Conservation (phyloP, 495 filamentous ascomycete species). For the Gamarada debralockiae region DNA sequence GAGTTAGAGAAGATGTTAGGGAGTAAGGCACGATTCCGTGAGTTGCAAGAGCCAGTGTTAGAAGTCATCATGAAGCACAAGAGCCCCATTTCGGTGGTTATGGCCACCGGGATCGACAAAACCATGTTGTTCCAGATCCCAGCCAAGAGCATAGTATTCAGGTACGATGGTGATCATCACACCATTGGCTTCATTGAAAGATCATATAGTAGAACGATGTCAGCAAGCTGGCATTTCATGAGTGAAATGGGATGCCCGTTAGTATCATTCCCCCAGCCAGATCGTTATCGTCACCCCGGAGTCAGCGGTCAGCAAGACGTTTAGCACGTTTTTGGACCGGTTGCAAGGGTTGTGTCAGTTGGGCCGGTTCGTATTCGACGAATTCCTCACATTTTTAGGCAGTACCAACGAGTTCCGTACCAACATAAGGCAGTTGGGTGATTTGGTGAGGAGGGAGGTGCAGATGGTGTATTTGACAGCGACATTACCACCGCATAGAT, state of each 20-base stretch:
- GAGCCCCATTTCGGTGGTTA: slow-evolving; percentile 1
- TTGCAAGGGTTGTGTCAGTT: too few relatives aligned
- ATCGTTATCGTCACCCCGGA: slow-evolving; percentile 10
- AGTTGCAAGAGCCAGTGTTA: slow-evolving; percentile 2
- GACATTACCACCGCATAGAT: too few relatives aligned
- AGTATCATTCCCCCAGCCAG: not conserved
- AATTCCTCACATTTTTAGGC: too few relatives aligned
- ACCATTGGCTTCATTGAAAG: slow-evolving; percentile 3
- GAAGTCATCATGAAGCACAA: slow-evolving; percentile 4
- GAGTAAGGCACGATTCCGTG: slow-evolving; percentile 1
- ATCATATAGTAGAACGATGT: not conserved
- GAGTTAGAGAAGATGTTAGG: slow-evolving; percentile 5
- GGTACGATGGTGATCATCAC: slow-evolving; percentile 3
- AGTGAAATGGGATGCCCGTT: not conserved
- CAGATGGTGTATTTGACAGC: too few relatives aligned
- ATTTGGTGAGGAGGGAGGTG: too few relatives aligned
- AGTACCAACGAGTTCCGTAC: too few relatives aligned
- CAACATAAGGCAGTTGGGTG: too few relatives aligned
- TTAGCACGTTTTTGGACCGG: too few relatives aligned
- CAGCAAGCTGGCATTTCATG: not conserved
- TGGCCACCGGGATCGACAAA: slow-evolving; percentile 1
- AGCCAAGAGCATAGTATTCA: not conserved
- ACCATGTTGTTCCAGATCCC: too few relatives aligned
- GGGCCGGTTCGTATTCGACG: too few relatives aligned
- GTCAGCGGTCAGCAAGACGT: too few relatives aligned